A percentile compares a stretch with the other conserved stretches of the same genome.
Evolutionary conservation across 179 eudicot species (phyloP).

Genomic region (Drosera spatulata): DNA sequence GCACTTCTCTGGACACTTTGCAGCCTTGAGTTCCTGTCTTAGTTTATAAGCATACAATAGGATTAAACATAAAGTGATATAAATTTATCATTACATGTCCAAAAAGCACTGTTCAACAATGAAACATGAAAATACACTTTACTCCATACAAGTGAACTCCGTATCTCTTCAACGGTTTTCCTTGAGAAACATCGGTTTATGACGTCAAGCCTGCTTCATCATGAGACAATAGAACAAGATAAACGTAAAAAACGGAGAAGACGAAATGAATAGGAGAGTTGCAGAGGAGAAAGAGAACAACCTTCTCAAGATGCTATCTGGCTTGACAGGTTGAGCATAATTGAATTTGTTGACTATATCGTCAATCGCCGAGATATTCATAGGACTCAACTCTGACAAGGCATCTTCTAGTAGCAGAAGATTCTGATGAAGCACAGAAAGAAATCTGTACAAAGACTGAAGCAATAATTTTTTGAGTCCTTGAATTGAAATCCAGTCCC

Average conservation of each 20-base stretch:
- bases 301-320: constrained; percentile 2
- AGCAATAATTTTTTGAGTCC: not conserved
- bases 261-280: not conserved
- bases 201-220: constrained; percentile 5
- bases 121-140: not conserved
- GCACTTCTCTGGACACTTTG: constrained; percentile 3
- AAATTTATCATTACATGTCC: not conserved
- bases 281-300: not conserved
- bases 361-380: not conserved
- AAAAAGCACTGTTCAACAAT: not conserved
- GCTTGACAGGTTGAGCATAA: not conserved
- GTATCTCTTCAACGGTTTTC: constrained; percentile 15
- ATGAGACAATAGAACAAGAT: too few relatives aligned
- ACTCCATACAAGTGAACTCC: constrained; percentile 10
- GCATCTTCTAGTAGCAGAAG: constrained; percentile 9
- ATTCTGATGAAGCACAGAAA: constrained; percentile 5
- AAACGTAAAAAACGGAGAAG: not conserved
- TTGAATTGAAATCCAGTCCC: too few relatives aligned
- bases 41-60: not conserved
- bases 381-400: constrained; percentile 1
- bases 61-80: not conserved
- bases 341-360: constrained; percentile 1
- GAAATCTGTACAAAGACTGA: not conserved
- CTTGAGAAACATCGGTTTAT: constrained; percentile 15
- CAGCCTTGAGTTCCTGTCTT: not conserved